These are phyloP conservation scores for Xanthoceras sorbifolium DNA, from an alignment of 345 rosid genomes.

Conservation along the genomic window DNA sequence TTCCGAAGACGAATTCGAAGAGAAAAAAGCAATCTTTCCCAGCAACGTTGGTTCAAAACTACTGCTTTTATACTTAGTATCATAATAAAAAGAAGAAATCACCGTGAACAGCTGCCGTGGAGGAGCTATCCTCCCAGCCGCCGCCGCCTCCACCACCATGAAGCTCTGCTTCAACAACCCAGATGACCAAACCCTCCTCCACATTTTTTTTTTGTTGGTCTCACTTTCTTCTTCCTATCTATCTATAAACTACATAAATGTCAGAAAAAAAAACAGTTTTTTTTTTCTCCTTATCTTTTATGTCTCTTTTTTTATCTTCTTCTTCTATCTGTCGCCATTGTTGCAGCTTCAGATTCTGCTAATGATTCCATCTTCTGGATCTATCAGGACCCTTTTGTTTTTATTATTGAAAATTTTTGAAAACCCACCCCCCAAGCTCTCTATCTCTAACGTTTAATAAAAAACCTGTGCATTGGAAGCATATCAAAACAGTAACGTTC, in stretches of 20 bases:
- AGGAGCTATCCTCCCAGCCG: conserved; percentile 20
- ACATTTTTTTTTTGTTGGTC: conserved; percentile 29
- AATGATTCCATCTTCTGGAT: background rate
- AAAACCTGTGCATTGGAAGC: background rate
- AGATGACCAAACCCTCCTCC: conserved; percentile 34
- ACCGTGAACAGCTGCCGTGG: background rate
- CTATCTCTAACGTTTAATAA: background rate
- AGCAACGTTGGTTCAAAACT: background rate
- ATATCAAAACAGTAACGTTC: no score
- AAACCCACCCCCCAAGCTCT: background rate
- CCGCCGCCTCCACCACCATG: conserved; percentile 23
- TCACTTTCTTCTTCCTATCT: background rate
- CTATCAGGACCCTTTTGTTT: background rate
- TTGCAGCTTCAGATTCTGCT: background rate
- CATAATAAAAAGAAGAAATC: background rate
- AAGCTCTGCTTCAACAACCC: conserved; percentile 24
- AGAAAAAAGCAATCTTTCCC: background rate
- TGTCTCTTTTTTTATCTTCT: background rate
- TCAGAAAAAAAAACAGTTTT: background rate
- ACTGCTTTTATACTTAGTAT: background rate
- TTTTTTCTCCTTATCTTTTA: background rate
- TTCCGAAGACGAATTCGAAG: background rate
- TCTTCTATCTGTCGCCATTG: background rate
- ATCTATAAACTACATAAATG: background rate
- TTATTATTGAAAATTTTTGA: background rate